Base-by-base conservation (phyloP, 202 grass and related monocot genomes). In the Musa balbisiana region DNA sequence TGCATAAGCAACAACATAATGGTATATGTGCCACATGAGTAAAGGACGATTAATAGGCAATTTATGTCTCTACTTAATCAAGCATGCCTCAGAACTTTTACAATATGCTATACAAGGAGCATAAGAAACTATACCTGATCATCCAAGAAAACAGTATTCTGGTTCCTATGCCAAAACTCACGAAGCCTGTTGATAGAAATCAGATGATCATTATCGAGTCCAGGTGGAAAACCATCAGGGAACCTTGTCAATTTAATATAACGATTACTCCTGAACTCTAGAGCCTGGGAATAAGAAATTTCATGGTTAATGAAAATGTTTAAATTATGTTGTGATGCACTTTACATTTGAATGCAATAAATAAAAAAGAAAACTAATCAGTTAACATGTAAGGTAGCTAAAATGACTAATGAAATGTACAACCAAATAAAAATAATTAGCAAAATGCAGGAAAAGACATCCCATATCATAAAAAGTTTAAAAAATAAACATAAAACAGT, bases 161-260 rank as follows among this genome's bases (percentile, higher is more conserved):
- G 71, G 29, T 85, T 92, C 49, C 86, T 86, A 80, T 85, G 80
- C 89, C 89, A 90, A 79, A 88, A 96, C 77, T 90, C 71, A 53
- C 84, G 85, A 51, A 96, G 81, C 52, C 69, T 73, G 85, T 96
- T 92, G 65, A 83, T 60, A 79, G 89, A 86, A 87, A 15, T 76
- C 74, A 96, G 76, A 88, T 88, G 86, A 80, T 89, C 83, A 81
- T 88, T 87, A 73, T 88, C 81, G 79, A 90, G 81, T 77, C 80
- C 81, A 84, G 60, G 54, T 78, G 85, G 92, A 49, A 79, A 92
- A 43, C 80, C 83, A 79, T 82, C 78, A 81, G 89, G 85, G 43
- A 92, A 86, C 64, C 54, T 83, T 78, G 84, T 56, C 67, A 92
- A 78, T 27, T 83, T 90, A 66, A 81, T 75, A 81, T 84, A 85